Evolutionary conservation across 495 filamentous ascomycete genomes (phyloP).

Genomic region (Penicillium bovifimosum): DNA sequence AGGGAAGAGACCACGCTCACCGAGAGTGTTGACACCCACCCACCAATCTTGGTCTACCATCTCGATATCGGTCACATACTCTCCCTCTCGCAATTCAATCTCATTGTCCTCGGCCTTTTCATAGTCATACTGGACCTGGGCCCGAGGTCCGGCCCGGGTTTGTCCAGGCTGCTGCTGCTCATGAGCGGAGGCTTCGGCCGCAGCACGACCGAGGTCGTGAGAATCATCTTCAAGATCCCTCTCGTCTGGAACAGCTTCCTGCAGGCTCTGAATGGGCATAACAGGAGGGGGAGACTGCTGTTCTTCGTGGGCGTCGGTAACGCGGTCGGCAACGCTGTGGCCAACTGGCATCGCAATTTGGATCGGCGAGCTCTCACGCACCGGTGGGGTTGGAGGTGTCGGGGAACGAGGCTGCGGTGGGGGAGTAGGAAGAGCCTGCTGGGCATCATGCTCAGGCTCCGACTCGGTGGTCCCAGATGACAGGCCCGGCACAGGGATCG

Average conservation of each 20-base stretch:
- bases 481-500: constrained; percentile 69
- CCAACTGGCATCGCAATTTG: constrained; percentile 83
- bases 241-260: constrained; percentile 55
- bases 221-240: constrained; percentile 59
- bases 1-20: constrained; percentile 86
- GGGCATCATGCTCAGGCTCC: constrained; percentile 40
- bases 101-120: constrained; percentile 97
- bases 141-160: constrained; percentile 51
- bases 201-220: constrained; percentile 58
- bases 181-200: constrained; percentile 48
- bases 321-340: constrained; percentile 60
- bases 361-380: constrained; percentile 64
- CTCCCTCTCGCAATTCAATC: constrained; percentile 83
- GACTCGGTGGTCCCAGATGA: constrained; percentile 51
- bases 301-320: constrained; percentile 47
- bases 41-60: constrained; percentile 98
- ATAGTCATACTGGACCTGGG: constrained; percentile 88
- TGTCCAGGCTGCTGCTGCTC: constrained; percentile 21
- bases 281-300: constrained; percentile 43
- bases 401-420: constrained; percentile 58
- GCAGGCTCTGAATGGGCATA: constrained; percentile 53
- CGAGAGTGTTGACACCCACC: constrained; percentile 78
- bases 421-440: constrained; percentile 42
- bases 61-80: constrained; percentile 89
- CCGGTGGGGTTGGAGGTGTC: constrained; percentile 51